Percentiles rank a stretch among this genome's conserved stretches.
phyloP scores from a whole-genome alignment of 2,329 filamentous ascomycete species.

The Colletotrichum chlorophyti region DNA sequence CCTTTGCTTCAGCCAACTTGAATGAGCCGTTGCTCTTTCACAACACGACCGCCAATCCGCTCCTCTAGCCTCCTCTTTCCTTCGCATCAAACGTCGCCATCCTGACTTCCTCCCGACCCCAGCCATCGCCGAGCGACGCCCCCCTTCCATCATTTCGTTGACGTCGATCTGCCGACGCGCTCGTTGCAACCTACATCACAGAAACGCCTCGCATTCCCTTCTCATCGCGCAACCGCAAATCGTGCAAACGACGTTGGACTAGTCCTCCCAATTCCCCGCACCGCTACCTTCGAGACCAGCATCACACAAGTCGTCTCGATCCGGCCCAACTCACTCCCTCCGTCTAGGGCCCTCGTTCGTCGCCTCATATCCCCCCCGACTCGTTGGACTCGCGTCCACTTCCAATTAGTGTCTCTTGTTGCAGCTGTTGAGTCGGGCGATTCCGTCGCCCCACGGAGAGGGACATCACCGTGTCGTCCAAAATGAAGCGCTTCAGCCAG shows the following conservation, averaged over 20 bases:
- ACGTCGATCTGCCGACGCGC: conserved; percentile 27
- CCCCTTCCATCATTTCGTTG: conserved; percentile 23
- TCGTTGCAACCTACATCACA: conserved; percentile 6
- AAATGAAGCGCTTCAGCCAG: conserved; percentile 97
- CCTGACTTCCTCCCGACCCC: conserved; percentile 19
- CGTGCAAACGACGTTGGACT: background rate
- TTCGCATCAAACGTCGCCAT: conserved; percentile 23
- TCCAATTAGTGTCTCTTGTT: conserved; percentile 11
- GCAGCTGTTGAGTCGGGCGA: conserved; percentile 23
- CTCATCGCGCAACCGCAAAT: conserved; percentile 2
- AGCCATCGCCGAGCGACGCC: conserved; percentile 25
- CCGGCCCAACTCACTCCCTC: conserved; percentile 4
- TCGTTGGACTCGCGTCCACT: conserved; percentile 20
- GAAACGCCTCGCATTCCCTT: background rate
- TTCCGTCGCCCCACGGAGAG: conserved; percentile 25
- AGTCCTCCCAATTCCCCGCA: conserved; percentile 3
- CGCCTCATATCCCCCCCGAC: background rate
- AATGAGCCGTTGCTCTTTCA: conserved; percentile 20
- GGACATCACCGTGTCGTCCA: conserved; percentile 46
- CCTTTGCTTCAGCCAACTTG: conserved; percentile 14
- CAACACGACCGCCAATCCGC: conserved; percentile 9
- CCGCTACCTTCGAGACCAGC: background rate
- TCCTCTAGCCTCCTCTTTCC: conserved; percentile 16
- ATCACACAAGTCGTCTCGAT: conserved; percentile 4
- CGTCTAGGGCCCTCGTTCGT: background rate